Evolutionary conservation across 139 green algal species (phyloP), one percentile per base, ranked within the genome.

Genomic region (Bryopsis sp.): DNA sequence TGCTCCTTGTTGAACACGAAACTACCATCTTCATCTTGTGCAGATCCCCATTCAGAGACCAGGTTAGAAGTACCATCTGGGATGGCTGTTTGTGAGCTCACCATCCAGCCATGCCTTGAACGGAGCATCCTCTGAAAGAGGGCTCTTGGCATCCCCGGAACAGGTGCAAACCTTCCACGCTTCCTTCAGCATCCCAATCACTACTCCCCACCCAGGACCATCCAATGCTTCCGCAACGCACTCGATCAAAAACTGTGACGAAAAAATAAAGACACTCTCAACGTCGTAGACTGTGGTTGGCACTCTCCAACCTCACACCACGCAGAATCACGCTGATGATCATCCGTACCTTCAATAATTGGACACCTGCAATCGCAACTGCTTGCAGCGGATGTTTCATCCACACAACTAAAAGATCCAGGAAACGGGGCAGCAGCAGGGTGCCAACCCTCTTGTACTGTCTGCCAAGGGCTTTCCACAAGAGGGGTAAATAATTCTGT

Each of bases 401-500:
- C 62, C 62, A 69, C 19, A 7, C 62, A n/a, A 69, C 32, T n/a
- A 69, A 57, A 32, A 69, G 19, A 8, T 69, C 62, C 38, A 69
- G 37, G 31, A 69, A 28, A 54, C 54, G 62, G 4, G 62, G 31
- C 62, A 69, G 43, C 5, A 69, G 62, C 8, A 38, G 54, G 8
- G 39, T 50, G 3, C 62, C 62, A 35, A 37, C n/a, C 6, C 4
- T 69, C 6, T 32, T 22, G 37, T 69, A 69, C 15, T 69, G 39
- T 7, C 8, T 32, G 36, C 31, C 32, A 8, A 69, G 19, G 19
- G 32, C 62, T 36, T 19, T 31, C 24, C 26, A 69, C 37, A 69
- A 36, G 31, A 5, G 26, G 37, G 62, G 62, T 22, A 69, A 35
- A 36, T 50, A 69, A 5, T 35, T 38, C 11, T 35, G 11, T 5